Conservation (phyloP, 805 yeast species). For the Millerago galiae region DNA sequence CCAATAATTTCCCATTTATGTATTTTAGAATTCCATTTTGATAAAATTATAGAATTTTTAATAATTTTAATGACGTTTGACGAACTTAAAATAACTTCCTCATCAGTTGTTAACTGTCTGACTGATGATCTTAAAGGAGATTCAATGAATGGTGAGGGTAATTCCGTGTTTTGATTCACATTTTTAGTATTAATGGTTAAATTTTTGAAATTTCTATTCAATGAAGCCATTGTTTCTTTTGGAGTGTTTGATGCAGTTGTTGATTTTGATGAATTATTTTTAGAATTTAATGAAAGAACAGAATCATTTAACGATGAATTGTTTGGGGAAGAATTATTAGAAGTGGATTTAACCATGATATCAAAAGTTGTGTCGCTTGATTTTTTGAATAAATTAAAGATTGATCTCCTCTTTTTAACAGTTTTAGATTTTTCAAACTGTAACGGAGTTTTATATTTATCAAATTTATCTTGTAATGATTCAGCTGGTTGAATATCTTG, state of each 20-base stretch:
- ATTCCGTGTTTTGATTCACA: neutral
- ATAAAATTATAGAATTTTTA: slow-evolving; percentile 14
- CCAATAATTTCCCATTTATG: slow-evolving; percentile 19
- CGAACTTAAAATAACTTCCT: neutral
- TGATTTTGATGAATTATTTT: neutral
- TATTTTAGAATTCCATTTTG: slow-evolving; percentile 16
- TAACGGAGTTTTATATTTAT: slow-evolving; percentile 6
- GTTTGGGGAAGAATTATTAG: neutral
- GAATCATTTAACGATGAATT: neutral
- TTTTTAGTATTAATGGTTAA: slow-evolving; percentile 7
- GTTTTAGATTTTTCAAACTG: slow-evolving; percentile 9
- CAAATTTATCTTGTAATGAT: slow-evolving; percentile 1
- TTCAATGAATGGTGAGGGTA: slow-evolving; percentile 9
- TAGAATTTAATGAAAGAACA: too few species aligned
- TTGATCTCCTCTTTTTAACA: slow-evolving; percentile 18
- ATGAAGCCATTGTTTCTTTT: slow-evolving; percentile 8
- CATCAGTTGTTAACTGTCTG: slow-evolving; percentile 1
- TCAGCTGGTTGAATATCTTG: neutral
- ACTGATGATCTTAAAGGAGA: neutral
- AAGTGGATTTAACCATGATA: slow-evolving; percentile 21
- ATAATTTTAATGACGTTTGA: slow-evolving; percentile 8
- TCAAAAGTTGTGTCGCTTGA: slow-evolving; percentile 19
- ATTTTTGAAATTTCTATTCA: slow-evolving; percentile 10
- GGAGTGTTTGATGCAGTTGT: neutral
- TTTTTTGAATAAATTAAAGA: slow-evolving; percentile 20